Conservation (phyloP, 441 rosid species). For the Viola pubescens region DNA sequence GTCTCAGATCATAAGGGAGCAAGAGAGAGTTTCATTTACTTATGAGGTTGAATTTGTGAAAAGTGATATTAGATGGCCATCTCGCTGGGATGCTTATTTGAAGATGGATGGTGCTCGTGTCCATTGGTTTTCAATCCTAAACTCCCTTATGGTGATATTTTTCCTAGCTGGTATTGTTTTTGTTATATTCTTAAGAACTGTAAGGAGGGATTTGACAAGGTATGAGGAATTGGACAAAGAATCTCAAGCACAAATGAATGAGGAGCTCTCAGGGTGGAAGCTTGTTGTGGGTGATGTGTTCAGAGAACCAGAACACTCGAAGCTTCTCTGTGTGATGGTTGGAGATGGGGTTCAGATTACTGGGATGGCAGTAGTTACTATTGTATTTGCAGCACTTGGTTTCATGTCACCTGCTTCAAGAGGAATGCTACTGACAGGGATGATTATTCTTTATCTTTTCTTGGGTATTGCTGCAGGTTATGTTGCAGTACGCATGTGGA, state of each 20-base stretch:
- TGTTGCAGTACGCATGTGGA: constrained; percentile 77
- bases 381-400: constrained; percentile 87
- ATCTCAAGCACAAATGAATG: constrained; percentile 95
- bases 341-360: constrained; percentile 88
- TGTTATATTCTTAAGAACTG: constrained; percentile 87
- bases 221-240: constrained; percentile 95
- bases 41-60: constrained; percentile 85
- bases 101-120: constrained; percentile 95
- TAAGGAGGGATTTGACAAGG: constrained; percentile 85
- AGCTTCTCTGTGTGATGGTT: constrained; percentile 82
- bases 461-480: constrained; percentile 81
- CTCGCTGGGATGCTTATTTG: constrained; percentile 95
- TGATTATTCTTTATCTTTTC: constrained; percentile 84
- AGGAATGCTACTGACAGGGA: constrained; percentile 89
- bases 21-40: constrained; percentile 74
- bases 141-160: constrained; percentile 88
- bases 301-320: constrained; percentile 66
- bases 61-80: constrained; percentile 84
- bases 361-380: constrained; percentile 85
- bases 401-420: constrained; percentile 97
- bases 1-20: constrained; percentile 79
- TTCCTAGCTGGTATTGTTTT: constrained; percentile 93
- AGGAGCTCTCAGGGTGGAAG: constrained; percentile 97
- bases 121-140: constrained; percentile 91
- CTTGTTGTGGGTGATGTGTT: constrained; percentile 95